Base-by-base conservation (phyloP, 2,329 filamentous ascomycete species). In the Rutstroemia sp. region DNA sequence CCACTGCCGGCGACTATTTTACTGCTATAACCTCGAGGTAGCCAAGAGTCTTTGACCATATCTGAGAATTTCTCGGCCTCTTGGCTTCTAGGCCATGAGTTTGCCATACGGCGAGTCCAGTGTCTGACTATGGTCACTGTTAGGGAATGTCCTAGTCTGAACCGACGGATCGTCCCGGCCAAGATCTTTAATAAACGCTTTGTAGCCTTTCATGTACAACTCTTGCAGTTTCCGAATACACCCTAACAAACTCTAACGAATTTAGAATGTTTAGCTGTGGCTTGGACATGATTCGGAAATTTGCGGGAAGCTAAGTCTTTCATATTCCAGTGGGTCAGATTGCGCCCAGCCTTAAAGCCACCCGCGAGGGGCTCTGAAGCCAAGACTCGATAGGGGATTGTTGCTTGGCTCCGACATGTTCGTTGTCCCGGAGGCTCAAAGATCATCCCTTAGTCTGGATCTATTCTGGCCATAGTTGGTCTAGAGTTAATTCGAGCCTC, bases 361-460 rank as follows among this genome's bases (percentile, higher is more conserved):
- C 34, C 21, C 25, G 42, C 23, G 46, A 42, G 46, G 7, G n/a
- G 10, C 37, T 34, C 14, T 49, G 37, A 42, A 41, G 45, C 46
- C 52, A 55, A 55, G 46, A n/a, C 52, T 44, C 18, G 27, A 25
- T 30, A 49, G 45, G 41, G 47, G n/a, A 49, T 42, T 19, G 27
- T 38, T 50, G 42, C 52, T 55, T 55, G 46, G 52, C 52, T 55
- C 38, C 37, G 38, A 55, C 46, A 39, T 49, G 25, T 50, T 55
- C 25, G 23, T 34, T 39, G 37, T 55, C 21, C 45, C 23, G 38
- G 25, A 48, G 49, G 46, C 25, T 55, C 49, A 25, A 23, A 21
- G 46, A 49, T 50, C 52, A 30, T 27, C 45, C 27, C 18, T 42
- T 44, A 25, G 18, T 19, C n/a, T 8, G 39, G 42, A 25, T 23